Conservation (phyloP, 768 basidiomycete genomes). For the Tylopilus plumbeoviolaceoides region DNA sequence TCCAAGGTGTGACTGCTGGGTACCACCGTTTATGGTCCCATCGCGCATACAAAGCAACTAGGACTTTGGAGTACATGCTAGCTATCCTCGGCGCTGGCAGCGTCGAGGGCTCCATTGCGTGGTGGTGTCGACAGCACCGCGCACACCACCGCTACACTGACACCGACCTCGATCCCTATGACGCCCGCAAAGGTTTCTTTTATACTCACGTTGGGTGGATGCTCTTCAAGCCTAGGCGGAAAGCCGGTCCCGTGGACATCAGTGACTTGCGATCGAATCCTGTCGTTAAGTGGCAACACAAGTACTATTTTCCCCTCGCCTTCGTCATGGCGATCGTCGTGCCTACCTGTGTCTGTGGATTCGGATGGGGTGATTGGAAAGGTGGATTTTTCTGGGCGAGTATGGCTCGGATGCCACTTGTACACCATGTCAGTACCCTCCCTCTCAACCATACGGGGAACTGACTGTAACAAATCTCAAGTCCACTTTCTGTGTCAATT, state of each 20-base stretch:
- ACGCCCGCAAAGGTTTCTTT: conserved; percentile 79
- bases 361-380: conserved; percentile 25
- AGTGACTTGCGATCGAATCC: conserved; percentile 74
- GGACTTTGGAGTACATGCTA: conserved; percentile 78
- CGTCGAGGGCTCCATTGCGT: conserved; percentile 91
- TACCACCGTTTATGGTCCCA: conserved; percentile 97
- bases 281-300: conserved; percentile 82
- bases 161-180: conserved; percentile 91
- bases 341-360: conserved; percentile 45
- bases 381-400: conserved; percentile 33
- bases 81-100: conserved; percentile 84
- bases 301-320: conserved; percentile 63
- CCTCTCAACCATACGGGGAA: conserved; percentile 1
- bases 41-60: conserved; percentile 84
- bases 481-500: conserved; percentile 95
- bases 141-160: conserved; percentile 95
- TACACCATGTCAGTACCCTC: conserved; percentile 65
- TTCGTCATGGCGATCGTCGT: conserved; percentile 62
- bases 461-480: conserved; percentile 20
- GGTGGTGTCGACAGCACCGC: conserved; percentile 89
- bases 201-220: conserved; percentile 88
- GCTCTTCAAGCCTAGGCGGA: conserved; percentile 81
- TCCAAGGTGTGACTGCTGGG: conserved; percentile 71
- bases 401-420: conserved; percentile 58
- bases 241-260: conserved; percentile 82